A percentile compares a stretch with the other conserved stretches of the same genome.
phyloP scores from a whole-genome alignment of 2,329 filamentous ascomycete species.

The Pseudogymnoascus sp. region DNA sequence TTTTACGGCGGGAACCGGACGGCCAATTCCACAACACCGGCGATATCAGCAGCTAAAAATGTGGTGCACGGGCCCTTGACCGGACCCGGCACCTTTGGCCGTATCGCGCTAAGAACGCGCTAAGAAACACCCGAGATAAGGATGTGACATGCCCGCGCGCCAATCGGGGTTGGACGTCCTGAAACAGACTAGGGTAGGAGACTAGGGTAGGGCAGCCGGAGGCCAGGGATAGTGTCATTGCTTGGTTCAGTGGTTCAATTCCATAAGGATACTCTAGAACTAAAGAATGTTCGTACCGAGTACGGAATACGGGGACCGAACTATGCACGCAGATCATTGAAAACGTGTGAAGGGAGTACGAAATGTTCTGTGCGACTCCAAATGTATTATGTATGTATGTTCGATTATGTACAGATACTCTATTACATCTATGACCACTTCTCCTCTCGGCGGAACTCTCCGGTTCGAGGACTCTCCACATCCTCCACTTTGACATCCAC shows the following conservation, averaged over 20 bases:
- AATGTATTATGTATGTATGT: background rate
- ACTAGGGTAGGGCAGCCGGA: too few species aligned
- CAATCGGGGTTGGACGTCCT: background rate
- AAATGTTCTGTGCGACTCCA: background rate
- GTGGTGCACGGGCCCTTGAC: background rate
- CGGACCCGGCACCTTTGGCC: background rate
- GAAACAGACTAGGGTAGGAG: background rate
- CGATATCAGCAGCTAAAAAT: background rate
- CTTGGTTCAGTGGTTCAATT: background rate
- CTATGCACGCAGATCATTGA: background rate
- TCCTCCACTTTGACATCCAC: slow-evolving; percentile 8
- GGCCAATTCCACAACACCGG: background rate
- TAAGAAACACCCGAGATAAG: background rate
- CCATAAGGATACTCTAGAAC: background rate
- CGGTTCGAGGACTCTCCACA: background rate
- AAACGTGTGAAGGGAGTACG: background rate
- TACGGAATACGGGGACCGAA: background rate
- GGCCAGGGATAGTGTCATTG: background rate
- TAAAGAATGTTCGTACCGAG: background rate
- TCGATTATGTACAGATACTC: background rate
- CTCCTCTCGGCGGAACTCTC: background rate
- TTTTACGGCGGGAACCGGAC: background rate
- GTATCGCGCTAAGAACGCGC: background rate
- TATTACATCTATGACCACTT: background rate
- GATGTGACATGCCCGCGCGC: background rate